Base-by-base conservation (phyloP, 768 basidiomycete species). In the Boletellus emodensis region DNA sequence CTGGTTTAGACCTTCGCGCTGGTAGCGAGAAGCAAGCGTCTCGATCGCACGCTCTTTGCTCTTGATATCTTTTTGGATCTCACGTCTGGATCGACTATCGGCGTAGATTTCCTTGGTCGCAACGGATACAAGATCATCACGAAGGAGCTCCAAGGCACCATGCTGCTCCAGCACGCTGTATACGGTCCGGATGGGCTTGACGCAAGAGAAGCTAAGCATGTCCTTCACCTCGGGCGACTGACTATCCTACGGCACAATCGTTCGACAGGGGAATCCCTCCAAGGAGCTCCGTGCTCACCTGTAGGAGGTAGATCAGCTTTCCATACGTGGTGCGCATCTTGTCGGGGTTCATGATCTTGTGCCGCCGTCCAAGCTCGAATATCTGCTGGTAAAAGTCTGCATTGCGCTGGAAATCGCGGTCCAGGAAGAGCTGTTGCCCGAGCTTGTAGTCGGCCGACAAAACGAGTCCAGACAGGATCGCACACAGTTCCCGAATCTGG, bases 341-440 rank as follows among this genome's bases (percentile, higher is more conserved):
- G 62, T 92, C 90, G 0, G 90, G 90, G 59, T 92, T 93, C 87
- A 88, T 90, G 61, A 93, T 92, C 66, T 92, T 92, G 63, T 91
- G 87, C 51, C 90, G 77, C 44, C 89, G 74, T 17, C 90, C 89
- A 20, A 92, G 77, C 68, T 92, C 90, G 55, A 92, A 92, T 22
- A 91, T 76, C 13, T 75, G 69, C 52, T 90, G 87, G 61, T 85
- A 93, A 62, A 92, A 93, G 8, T 84, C 81, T 15, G 80, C 81
- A 59, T 93, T 93, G 13, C 80, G 75, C 52, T 86, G 75, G 61
- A 93, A 93, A 64, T 93, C 87, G 18, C 87, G 80, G 54, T 90
- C 85, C 36, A 80, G 71, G 65, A 93, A 92, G 14, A 93, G 77
- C 54, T 90, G 86, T 58, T 93, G 90, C n/a, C 90, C 90, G 55